Base-by-base conservation (phyloP, 2,329 filamentous ascomycete species). In the Curvularia hawaiiensis region DNA sequence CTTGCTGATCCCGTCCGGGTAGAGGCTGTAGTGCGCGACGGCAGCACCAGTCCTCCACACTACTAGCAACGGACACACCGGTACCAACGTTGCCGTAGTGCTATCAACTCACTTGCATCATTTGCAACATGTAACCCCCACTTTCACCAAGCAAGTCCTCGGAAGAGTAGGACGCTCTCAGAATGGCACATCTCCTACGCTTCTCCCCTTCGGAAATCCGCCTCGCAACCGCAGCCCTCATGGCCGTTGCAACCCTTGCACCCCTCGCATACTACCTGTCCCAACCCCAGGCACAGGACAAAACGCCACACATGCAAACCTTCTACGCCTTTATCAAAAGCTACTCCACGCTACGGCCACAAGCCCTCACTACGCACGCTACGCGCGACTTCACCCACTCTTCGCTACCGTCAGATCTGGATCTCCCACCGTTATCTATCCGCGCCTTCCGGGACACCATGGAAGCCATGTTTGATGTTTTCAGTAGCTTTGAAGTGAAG, bases 401-500 rank as follows among this genome's bases (percentile, higher is more conserved):
- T 67, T 45, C 75, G 78, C 4, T 70, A 79, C 9, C 80, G 79
- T 3, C 61, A 68, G 43, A 78, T 77, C 69, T 81, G 9, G 72
- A 71, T 8, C 75, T 80, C 64, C 74, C 75, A 1, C 50, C 68
- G 5, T 74, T 76, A 26, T 63, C 75, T 54, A 70, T 71, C 45
- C 70, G 71, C 1, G 66, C 72, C 1, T 82, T 81, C 50, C 69
- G 71, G 18, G 61, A 67, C 11, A 78, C 80, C 64, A 78, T 79
- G 1, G 62, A 62, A 1, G 71, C 72, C 39, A 76, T 81, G 31
- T 80, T 80, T 59, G 73, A 70, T 7, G 58, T 80, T 14, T 82
- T 82, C 61, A 67, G 71, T 31, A 60, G 63, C 9, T 81, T 82
- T 59, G 59, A 65, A 9, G 79, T 82, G 75, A 60, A 73, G 5